These are phyloP conservation scores for Sungouiozyma intestinalis DNA, from an alignment of 805 yeast species.

Conservation along the genomic window DNA sequence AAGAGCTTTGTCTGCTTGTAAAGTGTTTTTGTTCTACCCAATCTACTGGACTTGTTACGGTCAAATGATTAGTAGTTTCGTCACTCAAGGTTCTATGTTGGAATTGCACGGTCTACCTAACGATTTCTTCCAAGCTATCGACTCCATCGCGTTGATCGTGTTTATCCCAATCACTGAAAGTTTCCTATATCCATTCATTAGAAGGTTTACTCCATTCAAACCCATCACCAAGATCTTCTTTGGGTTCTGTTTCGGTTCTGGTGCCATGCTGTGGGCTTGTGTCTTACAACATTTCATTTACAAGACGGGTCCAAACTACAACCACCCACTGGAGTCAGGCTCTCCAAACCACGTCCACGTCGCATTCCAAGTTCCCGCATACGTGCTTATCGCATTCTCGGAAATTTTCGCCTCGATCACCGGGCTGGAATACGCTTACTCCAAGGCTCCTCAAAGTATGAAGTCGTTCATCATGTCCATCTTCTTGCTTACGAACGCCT, in stretches of 20 bases:
- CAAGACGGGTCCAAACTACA: slow-evolving; percentile 63
- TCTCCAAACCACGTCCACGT: slow-evolving; percentile 41
- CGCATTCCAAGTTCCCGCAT: slow-evolving; percentile 57
- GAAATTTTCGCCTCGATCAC: slow-evolving; percentile 75
- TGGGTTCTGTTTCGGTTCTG: slow-evolving; percentile 58
- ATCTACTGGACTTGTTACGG: slow-evolving; percentile 66
- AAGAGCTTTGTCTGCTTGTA: slow-evolving; percentile 59
- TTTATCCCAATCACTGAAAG: slow-evolving; percentile 65
- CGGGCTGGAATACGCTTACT: slow-evolving; percentile 75
- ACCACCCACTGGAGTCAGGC: slow-evolving; percentile 39
- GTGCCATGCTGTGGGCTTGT: slow-evolving; percentile 67
- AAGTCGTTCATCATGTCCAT: slow-evolving; percentile 37
- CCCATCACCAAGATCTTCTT: slow-evolving; percentile 63
- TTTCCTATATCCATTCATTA: slow-evolving; percentile 43
- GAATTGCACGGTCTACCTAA: slow-evolving; percentile 70
- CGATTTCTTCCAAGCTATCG: slow-evolving; percentile 66
- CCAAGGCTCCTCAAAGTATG: slow-evolving; percentile 61
- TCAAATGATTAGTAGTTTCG: slow-evolving; percentile 63
- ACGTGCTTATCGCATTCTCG: slow-evolving; percentile 59
- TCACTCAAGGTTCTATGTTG: slow-evolving; percentile 67
- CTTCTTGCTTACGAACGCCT: slow-evolving; percentile 62
- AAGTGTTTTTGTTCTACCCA: slow-evolving; percentile 61
- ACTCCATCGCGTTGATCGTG: slow-evolving; percentile 66
- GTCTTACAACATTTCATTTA: slow-evolving; percentile 64
- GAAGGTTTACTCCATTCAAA: slow-evolving; percentile 43